Conservation (phyloP, 805 yeast genomes). For the Clavispora santaluciae region DNA sequence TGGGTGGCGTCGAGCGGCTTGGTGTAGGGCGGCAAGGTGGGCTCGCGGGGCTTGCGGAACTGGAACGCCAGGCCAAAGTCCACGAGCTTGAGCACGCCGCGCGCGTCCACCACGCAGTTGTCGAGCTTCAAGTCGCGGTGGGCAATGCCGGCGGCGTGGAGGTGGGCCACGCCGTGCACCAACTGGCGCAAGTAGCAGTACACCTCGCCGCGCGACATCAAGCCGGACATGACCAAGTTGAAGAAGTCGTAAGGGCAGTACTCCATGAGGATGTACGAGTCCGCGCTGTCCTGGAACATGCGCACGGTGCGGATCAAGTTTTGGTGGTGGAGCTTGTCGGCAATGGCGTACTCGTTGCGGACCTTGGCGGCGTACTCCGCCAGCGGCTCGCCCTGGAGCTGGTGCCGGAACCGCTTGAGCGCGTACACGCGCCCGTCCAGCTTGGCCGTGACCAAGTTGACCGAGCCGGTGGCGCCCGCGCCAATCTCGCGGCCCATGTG, state of each 20-base stretch:
- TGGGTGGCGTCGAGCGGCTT: slow-evolving; percentile 39
- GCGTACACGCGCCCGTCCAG: slow-evolving; percentile 65
- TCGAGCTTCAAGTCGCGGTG: slow-evolving; percentile 92
- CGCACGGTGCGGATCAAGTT: slow-evolving; percentile 81
- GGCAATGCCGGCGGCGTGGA: slow-evolving; percentile 81
- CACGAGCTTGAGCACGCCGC: slow-evolving; percentile 78
- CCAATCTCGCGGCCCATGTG: slow-evolving; percentile 74
- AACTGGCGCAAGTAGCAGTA: slow-evolving; percentile 83
- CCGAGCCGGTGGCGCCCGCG: slow-evolving; percentile 94
- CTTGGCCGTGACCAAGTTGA: slow-evolving; percentile 65
- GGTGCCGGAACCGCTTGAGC: slow-evolving; percentile 77
- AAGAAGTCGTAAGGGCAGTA: slow-evolving; percentile 90
- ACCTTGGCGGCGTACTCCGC: slow-evolving; percentile 74
- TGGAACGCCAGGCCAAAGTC: slow-evolving; percentile 93
- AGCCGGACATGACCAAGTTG: slow-evolving; percentile 85
- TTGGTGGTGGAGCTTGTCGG: slow-evolving; percentile 66
- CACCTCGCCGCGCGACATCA: slow-evolving; percentile 65
- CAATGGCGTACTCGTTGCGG: slow-evolving; percentile 75
- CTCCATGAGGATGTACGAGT: slow-evolving; percentile 79
- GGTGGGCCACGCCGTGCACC: slow-evolving; percentile 63
- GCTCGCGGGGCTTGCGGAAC: slow-evolving; percentile 45
- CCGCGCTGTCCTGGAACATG: slow-evolving; percentile 55
- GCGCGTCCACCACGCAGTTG: slow-evolving; percentile 76
- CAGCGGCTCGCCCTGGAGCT: slow-evolving; percentile 56
- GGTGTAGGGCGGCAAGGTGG: slow-evolving; percentile 6